Evolutionary conservation across 2,329 filamentous ascomycete genomes (phyloP), one percentile per base, ranked within the genome.

Genomic region (Samsoniella hepiali): DNA sequence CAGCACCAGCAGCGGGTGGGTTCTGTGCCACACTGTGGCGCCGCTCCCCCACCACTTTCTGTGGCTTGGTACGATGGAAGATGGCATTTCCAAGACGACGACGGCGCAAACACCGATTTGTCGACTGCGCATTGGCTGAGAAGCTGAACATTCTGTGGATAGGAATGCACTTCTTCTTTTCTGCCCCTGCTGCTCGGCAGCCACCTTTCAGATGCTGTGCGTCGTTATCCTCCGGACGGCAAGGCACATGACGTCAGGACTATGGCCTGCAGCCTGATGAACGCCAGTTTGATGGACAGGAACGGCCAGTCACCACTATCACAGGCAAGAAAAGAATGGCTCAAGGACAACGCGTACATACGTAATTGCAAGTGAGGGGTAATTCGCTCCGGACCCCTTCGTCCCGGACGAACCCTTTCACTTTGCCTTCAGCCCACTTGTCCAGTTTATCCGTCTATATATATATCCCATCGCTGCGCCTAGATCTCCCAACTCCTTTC

Each of bases 401-500:
- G 22, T 15, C 38, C 38, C 38, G 38, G 38, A 53, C 44, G 57
- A 22, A 62, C 51, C 40, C 58, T 47, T 55, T 60, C 11, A 32
- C 45, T 62, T 47, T 47, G 29, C 27, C 2, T 56, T 42, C 53
- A 57, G 51, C 51, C 60, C 60, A 56, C 51, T 56, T 62, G 10
- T 53, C 53, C 32, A 27, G 34, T 50, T 50, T 22, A 50, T 49
- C 27, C 17, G 44, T 50, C 31, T 63, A n/a, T 63, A 63, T 63
- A 63, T 56, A 63, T 44, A 50, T 59, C 38, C 29, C 58, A 54
- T 54, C 55, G 47, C 50, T 64, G 62, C 63, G 54, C 60, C 64
- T 17, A 64, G 71, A 72, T 72, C 67, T 70, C 70, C 5, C 7
- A 68, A 68, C 65, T 58, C 50, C 29, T 49, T 55, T 54, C 64